Evolutionary conservation across 1,284 basidiomycete genomes (phyloP).

Genomic region (Cryptococcus hybrid): DNA sequence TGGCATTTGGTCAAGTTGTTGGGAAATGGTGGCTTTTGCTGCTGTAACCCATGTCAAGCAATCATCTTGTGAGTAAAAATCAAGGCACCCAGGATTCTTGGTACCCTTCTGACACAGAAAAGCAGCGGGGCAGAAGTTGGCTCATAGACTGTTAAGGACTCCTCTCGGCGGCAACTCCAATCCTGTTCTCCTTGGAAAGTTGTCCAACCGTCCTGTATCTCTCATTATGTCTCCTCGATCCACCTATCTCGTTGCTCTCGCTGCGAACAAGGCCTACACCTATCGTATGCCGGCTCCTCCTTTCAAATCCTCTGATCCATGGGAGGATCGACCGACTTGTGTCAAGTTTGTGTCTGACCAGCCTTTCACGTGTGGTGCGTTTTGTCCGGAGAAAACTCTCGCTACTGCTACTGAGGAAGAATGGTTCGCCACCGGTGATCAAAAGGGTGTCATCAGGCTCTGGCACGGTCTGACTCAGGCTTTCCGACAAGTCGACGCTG

Average conservation of each 20-base stretch:
- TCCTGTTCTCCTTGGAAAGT: conserved; percentile 26
- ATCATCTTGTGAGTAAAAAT: conserved; percentile 7
- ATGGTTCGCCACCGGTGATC: conserved; percentile 93
- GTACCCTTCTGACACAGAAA: background rate
- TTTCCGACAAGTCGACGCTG: conserved; percentile 44
- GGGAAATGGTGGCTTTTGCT: conserved; percentile 38
- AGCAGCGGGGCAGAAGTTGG: conserved; percentile 6
- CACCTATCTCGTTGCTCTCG: conserved; percentile 76
- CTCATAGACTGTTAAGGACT: conserved; percentile 26
- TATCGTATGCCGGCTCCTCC: conserved; percentile 55
- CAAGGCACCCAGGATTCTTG: background rate
- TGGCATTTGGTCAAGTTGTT: conserved; percentile 32
- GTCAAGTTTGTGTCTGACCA: conserved; percentile 69
- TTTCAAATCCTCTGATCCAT: conserved; percentile 12
- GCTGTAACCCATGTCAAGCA: conserved; percentile 23
- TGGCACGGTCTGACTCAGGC: conserved; percentile 85
- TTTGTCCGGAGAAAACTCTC: conserved; percentile 64
- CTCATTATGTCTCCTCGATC: conserved; percentile 66
- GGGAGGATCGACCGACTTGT: conserved; percentile 53
- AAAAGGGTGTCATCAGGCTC: conserved; percentile 76
- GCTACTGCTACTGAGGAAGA: conserved; percentile 57
- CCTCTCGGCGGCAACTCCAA: conserved; percentile 14
- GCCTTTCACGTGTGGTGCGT: conserved; percentile 74
- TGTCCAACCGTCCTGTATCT: conserved; percentile 28
- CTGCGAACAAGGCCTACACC: conserved; percentile 79